Percentiles rank a stretch among this genome's conserved stretches.
phyloP scores from a whole-genome alignment of 768 basidiomycete species.

The Kwoniella heveanensis region DNA sequence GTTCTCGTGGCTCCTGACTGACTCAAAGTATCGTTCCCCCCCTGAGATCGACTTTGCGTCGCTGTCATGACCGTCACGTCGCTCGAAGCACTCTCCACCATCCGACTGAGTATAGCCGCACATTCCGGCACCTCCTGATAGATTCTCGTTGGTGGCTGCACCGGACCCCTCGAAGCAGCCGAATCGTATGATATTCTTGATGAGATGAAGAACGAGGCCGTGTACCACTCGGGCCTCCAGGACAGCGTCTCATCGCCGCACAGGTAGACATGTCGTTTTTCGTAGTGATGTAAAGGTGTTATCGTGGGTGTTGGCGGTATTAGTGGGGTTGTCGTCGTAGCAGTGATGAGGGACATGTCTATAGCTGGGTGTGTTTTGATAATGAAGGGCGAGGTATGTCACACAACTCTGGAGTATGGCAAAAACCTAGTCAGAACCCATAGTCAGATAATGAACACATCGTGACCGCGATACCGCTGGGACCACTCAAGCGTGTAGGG shows the following conservation, averaged over 20 bases:
- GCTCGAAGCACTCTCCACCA: neutral
- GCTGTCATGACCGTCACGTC: neutral
- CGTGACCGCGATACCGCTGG: no score
- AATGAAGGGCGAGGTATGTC: no score
- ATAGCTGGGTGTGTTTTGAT: no score
- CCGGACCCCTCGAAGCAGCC: conserved; percentile 35
- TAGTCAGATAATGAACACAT: no score
- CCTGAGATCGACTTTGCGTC: no score
- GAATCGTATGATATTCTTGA: conserved; percentile 30
- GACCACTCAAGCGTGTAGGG: no score
- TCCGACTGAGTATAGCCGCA: conserved; percentile 7
- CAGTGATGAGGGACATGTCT: neutral
- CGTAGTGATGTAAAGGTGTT: neutral
- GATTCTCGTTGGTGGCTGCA: conserved; percentile 28
- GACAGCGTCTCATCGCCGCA: conserved; percentile 29
- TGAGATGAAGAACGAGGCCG: conserved; percentile 33
- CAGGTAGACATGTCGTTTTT: conserved; percentile 31
- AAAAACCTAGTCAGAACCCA: no score
- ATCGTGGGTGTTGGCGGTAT: neutral
- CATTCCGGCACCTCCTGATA: conserved; percentile 23
- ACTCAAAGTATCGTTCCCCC: neutral
- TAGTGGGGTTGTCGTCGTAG: conserved; percentile 1
- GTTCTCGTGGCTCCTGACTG: neutral
- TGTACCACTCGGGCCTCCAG: conserved; percentile 40
- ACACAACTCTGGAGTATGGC: no score